Evolutionary conservation across 139 green algal species (phyloP), one percentile per base, ranked within the genome.

Genomic region (Picochlorum sp.): DNA sequence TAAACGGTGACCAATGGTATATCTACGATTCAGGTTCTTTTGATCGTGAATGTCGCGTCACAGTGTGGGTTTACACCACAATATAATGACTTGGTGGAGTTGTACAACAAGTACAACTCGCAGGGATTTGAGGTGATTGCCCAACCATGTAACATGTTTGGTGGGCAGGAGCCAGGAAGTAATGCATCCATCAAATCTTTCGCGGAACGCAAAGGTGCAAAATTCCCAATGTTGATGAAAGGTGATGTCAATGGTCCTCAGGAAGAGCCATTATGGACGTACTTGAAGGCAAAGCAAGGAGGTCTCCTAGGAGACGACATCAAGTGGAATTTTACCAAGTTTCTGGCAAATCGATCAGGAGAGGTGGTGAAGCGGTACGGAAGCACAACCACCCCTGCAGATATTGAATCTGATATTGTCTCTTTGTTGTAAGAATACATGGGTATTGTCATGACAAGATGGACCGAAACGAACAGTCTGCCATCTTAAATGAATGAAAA

Each of bases 91-190:
- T 79, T 94, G 34, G 71, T 74, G 45, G 66, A 79, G 52, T 69
- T 94, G 21, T 82, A 93, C 52, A 57, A 86, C 9, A 89, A 88
- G 71, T 92, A 88, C 66, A 67, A 64, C 1, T 26, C 51, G 1
- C 54, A 85, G 28, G 86, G 83, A 1, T 59, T 93, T 9, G 85
- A 87, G 58, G 80, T 93, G 41, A 66, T 93, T 51, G 86, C 73
- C 9, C 89, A 89, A 63, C 84, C 84, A 2, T 91, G 84, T 79
- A 91, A 91, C 70, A 80, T 88, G 69, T 90, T 94, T 62, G 83
- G 85, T 44, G 21, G 59, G 4, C 85, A 94, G 71, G 87, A 94
- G 72, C 86, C 86, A 6, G 86, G 81, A 23, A 68, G 24, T 65
- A 73, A 86, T 68, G 49, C 51, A 18, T 64, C 89, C 38, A 88